A percentile compares a stretch with the other conserved stretches of the same genome.
phyloP scores from a whole-genome alignment of 192 early-diverging fungal genomes.

The Coemansia interrupta region DNA sequence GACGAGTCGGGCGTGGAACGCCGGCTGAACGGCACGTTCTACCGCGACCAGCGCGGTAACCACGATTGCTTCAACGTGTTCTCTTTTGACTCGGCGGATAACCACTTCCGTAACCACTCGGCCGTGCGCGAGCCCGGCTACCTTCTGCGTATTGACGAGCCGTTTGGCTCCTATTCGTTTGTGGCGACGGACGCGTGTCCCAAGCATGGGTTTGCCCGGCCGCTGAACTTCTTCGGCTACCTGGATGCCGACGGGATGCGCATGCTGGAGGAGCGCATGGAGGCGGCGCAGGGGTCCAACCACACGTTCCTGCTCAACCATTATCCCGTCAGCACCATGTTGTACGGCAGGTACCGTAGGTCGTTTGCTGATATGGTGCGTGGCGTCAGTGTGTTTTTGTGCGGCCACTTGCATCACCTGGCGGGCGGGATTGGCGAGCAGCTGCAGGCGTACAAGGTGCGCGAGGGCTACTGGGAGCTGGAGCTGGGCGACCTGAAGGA shows the following conservation, averaged over 20 bases:
- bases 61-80: conserved; percentile 90
- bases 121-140: conserved; percentile 55
- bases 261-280: conserved; percentile 57
- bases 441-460: conserved; percentile 64
- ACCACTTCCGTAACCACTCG: conserved; percentile 62
- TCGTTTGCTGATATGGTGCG: conserved; percentile 60
- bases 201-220: conserved; percentile 66
- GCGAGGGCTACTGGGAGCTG: conserved; percentile 69
- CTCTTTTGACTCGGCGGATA: conserved; percentile 55
- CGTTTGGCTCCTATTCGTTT: conserved; percentile 79
- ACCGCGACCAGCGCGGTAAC: conserved; percentile 88
- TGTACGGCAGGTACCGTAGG: conserved; percentile 64
- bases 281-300: conserved; percentile 57
- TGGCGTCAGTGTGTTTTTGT: conserved; percentile 72
- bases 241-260: conserved; percentile 73
- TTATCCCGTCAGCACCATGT: conserved; percentile 78
- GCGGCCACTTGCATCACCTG: conserved; percentile 83
- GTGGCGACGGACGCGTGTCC: conserved; percentile 80
- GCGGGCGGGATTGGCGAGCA: conserved; percentile 53
- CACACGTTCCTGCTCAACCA: conserved; percentile 54
- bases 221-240: conserved; percentile 90
- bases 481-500: conserved; percentile 89
- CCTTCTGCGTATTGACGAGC: conserved; percentile 57
- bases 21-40: conserved; percentile 60
- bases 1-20: conserved; percentile 49